Evolutionary conservation across 208 protist species (phyloP).

Genomic region (Leishmania gerbilli): DNA sequence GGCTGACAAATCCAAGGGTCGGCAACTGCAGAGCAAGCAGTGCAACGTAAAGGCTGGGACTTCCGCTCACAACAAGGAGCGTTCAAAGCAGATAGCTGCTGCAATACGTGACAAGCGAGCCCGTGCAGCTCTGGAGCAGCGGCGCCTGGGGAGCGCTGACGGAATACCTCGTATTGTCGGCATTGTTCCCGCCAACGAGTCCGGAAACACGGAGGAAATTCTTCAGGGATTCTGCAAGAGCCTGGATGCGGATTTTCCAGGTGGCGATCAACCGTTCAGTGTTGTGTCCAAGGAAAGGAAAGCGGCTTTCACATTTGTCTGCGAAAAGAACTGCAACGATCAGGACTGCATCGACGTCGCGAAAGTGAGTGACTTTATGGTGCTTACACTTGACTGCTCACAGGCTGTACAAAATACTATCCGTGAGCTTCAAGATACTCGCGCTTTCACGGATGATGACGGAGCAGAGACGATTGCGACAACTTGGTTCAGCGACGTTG

Average conservation of each 20-base stretch:
- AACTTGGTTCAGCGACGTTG: conserved; percentile 87
- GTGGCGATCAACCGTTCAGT: conserved; percentile 53
- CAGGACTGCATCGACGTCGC: conserved; percentile 82
- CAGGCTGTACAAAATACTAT: conserved; percentile 86
- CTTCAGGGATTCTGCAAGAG: conserved; percentile 55
- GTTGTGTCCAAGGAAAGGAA: conserved; percentile 68
- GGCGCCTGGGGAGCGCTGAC: conserved; percentile 49
- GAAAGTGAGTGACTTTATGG: conserved; percentile 84
- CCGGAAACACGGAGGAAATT: conserved; percentile 77
- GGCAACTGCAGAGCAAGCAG: conserved; percentile 44
- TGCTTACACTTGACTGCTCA: conserved; percentile 79
- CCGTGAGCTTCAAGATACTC: conserved; percentile 53
- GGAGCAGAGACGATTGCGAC: conserved; percentile 58
- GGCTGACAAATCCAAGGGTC: conserved; percentile 68
- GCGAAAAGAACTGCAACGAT: conserved; percentile 80
- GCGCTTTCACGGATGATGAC: conserved; percentile 32
- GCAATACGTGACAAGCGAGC: conserved; percentile 54
- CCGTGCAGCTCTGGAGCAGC: conserved; percentile 45
- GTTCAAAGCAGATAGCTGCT: conserved; percentile 45
- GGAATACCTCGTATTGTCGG: conserved; percentile 75
- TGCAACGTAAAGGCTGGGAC: conserved; percentile 45
- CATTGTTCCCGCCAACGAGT: conserved; percentile 84
- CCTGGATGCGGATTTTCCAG: conserved; percentile 42
- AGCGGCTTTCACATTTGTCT: conserved; percentile 75
- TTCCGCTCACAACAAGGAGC: conserved; percentile 54